Evolutionary conservation across 768 basidiomycete species (phyloP), one percentile per base, ranked within the genome.

Genomic region (Termitomyces sp.): DNA sequence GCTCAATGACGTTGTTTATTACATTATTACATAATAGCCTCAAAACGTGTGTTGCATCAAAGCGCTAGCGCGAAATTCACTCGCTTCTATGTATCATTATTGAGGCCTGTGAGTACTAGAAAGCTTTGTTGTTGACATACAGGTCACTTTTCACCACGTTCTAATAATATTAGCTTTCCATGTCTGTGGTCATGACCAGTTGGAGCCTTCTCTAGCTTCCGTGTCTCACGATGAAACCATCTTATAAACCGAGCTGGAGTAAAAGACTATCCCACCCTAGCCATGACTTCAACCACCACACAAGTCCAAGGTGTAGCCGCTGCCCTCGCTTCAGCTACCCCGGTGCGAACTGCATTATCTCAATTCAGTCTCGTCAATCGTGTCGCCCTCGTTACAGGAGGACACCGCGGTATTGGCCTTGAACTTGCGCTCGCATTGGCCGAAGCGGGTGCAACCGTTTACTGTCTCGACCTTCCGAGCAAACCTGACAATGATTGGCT

Each of bases 381-480:
- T 0, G 80, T 83, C 18, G 81, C 74, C 14, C 67, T 85, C 40
- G 76, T 85, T 27, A 79, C 83, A 0, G 83, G 84, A 0, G 82
- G 74, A 0, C 79, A 82, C 54, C 72, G 81, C 37, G 84, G 88
- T 0, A 78, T 90, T 20, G 88, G 88, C 10, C 79, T 90, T 13
- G 69, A 71, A 55, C 64, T 68, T 42, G 65, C 69, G 1, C 59
- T 69, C 3, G 69, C 68, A 12, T 50, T 70, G 14, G 65, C 62
- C 9, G 71, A 71, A 57, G 71, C 67, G 5, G 68, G 69, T 18
- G 69, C 66, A 12, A 56, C 60, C 20, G 72, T 77, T 27, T 89
- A 89, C 71, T 88, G 87, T 65, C 70, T 89, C 13, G 88, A 89
- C 71, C 72, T 88, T 18, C 77, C 83, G 0, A 56, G 62, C 22